Percentiles rank a stretch among this genome's conserved stretches.
Conservation (phyloP, 148 eudicot genomes). For the Diospyros kaki region DNA sequence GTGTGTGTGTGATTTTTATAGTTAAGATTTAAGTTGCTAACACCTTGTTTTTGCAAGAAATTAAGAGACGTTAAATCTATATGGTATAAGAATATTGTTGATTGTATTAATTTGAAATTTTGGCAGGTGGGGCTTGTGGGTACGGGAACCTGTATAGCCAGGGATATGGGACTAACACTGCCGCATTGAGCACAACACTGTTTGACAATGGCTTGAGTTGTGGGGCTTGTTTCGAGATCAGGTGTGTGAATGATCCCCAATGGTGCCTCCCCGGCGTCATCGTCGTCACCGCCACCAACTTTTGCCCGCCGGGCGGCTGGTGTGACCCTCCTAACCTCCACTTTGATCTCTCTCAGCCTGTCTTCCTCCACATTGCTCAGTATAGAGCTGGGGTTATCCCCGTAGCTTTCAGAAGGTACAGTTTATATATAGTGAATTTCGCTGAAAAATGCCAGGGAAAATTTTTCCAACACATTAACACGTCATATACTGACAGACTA, state of each 20-base stretch:
- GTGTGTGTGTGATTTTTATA: too few species aligned
- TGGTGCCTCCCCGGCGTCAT: slow-evolving; percentile 30
- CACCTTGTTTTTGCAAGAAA: too few species aligned
- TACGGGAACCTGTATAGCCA: slow-evolving; percentile 25
- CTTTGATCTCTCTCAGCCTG: slow-evolving; percentile 34
- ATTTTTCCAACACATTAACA: too few species aligned
- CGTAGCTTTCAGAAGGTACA: slow-evolving; percentile 20
- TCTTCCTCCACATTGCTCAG: slow-evolving; percentile 31
- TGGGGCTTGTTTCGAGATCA: slow-evolving; percentile 25
- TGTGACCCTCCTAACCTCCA: slow-evolving; percentile 27
- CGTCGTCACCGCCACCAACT: slow-evolving; percentile 24
- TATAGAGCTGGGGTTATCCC: slow-evolving; percentile 34
- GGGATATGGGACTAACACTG: slow-evolving; percentile 25
- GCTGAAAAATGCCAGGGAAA: too few species aligned
- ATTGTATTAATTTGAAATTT: not conserved
- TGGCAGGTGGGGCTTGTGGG: slow-evolving; percentile 26
- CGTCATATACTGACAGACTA: too few species aligned
- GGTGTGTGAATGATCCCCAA: slow-evolving; percentile 22
- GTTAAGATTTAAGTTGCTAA: too few species aligned
- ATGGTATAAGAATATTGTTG: too few species aligned
- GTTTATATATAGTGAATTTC: too few species aligned
- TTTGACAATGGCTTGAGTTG: slow-evolving; percentile 33
- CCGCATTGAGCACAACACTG: slow-evolving; percentile 22
- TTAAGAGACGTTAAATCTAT: too few species aligned
- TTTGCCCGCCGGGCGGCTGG: slow-evolving; percentile 33